These are phyloP conservation scores for Trichoderma harzianum DNA, from an alignment of 2,329 filamentous ascomycete species.

Conservation along the genomic window DNA sequence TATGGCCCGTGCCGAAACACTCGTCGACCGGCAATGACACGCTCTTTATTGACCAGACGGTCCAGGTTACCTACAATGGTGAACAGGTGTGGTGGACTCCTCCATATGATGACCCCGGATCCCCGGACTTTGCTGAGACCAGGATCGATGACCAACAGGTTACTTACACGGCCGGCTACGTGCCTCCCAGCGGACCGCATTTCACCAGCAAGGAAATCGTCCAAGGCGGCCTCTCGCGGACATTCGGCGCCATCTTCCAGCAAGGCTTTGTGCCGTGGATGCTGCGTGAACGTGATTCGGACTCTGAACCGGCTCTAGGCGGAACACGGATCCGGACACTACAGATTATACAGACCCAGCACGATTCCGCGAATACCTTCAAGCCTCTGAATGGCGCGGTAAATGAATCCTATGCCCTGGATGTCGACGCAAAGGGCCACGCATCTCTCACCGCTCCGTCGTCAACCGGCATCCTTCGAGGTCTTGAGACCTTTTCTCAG, in stretches of 20 bases:
- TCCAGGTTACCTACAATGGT: conserved; percentile 58
- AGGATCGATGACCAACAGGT: conserved; percentile 37
- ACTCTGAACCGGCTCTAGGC: conserved; percentile 59
- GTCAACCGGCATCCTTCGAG: conserved; percentile 66
- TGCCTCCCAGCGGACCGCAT: conserved; percentile 36
- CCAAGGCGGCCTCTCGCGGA: conserved; percentile 54
- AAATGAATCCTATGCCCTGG: conserved; percentile 74
- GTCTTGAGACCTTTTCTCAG: conserved; percentile 74
- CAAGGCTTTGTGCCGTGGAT: conserved; percentile 76
- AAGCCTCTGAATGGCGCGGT: conserved; percentile 61
- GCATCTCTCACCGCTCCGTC: conserved; percentile 63
- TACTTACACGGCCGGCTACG: conserved; percentile 45
- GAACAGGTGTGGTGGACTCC: conserved; percentile 15
- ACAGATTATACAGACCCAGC: conserved; percentile 56
- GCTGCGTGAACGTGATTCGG: conserved; percentile 60
- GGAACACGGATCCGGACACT: conserved; percentile 54
- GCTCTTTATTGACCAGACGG: conserved; percentile 51
- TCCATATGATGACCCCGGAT: background rate
- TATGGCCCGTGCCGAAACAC: conserved; percentile 56
- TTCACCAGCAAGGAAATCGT: conserved; percentile 54
- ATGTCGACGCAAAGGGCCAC: conserved; percentile 54
- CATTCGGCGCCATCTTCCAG: conserved; percentile 61
- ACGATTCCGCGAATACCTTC: conserved; percentile 52
- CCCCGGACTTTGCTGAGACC: conserved; percentile 13
- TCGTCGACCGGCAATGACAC: conserved; percentile 50